Base-by-base conservation (phyloP, 1,139 yeast species). In the Torulaspora globosa region DNA sequence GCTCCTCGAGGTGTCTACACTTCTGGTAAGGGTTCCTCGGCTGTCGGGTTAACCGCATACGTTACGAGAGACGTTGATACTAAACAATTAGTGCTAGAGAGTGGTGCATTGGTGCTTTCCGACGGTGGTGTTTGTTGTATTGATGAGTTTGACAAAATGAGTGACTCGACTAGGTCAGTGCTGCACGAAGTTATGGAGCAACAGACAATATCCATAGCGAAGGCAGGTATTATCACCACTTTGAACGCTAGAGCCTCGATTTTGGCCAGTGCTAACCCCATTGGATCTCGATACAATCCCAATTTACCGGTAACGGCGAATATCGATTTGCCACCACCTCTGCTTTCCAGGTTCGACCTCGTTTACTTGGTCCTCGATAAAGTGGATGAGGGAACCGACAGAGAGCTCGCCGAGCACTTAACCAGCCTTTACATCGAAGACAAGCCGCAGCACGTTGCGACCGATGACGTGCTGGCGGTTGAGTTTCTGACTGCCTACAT, bases 71-170 rank as follows among this genome's bases (percentile, higher is more conserved):
- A 92, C 66, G 77, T 86, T 36, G 98, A 92, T 59, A 88, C 97
- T 1, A 86, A 80, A 59, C 98, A 92, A 64, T 71, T 92, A 42
- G 98, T 92, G 6, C 74, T 92, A 49, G 99, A 92, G 65, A 81
- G 92, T 64, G 99, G 99, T 66, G 99, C 99, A 0, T 75, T 92
- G 55, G 98, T 92, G 10, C 74, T 92, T 44, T 88, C 97, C 6
- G 99, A 92, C 69, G 98, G 98, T 48, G 99, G 99, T 71, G 83
- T 92, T 44, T 92, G 98, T 72, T 94, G 98, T 70, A 92, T 92
- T 65, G 99, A 92, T 72, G 99, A 92, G 71, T 92, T 92, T 63
- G 99, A 92, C 70, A 92, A 92, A 68, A 92, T 92, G 99, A 79
- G 84, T 50, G 98, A 92, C 58, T 71, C 95, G 1, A 92, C 98